These are phyloP conservation scores for Coemansia sp. DNA, from an alignment of 192 early-diverging fungal genomes.

Conservation along the genomic window DNA sequence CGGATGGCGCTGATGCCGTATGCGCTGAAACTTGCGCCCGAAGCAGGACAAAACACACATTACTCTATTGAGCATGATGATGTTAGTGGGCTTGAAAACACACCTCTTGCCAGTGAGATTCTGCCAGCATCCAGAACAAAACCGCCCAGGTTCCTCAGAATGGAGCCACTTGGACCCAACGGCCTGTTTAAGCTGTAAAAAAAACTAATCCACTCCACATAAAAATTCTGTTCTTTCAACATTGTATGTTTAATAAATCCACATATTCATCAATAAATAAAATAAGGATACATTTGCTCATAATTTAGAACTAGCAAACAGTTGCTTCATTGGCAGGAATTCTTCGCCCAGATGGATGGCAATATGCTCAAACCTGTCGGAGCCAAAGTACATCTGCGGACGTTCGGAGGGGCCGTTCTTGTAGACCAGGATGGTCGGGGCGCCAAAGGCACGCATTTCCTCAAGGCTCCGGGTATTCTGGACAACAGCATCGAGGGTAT, in stretches of 20 bases:
- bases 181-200: not conserved
- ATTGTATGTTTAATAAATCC: not conserved
- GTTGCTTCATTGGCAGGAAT: constrained; percentile 42
- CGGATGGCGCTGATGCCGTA: constrained; percentile 2
- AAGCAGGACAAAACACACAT: not conserved
- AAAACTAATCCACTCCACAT: not conserved
- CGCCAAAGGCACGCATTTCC: constrained; percentile 37
- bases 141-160: not conserved
- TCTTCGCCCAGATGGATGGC: constrained; percentile 40
- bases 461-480: constrained; percentile 19
- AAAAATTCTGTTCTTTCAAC: not conserved
- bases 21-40: not conserved
- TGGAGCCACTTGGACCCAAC: not conserved
- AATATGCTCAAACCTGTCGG: constrained; percentile 48
- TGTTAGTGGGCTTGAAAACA: not conserved
- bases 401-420: constrained; percentile 7
- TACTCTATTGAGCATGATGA: not conserved
- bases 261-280: not conserved
- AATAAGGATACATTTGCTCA: not conserved
- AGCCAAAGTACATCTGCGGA: constrained; percentile 48
- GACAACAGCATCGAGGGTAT: constrained; percentile 20
- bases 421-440: constrained; percentile 43
- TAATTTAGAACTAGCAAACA: constrained; percentile 34
- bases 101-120: not conserved
- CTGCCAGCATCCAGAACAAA: not conserved